phyloP scores from a whole-genome alignment of 2,329 filamentous ascomycete genomes.

The Penicillium sp. region DNA sequence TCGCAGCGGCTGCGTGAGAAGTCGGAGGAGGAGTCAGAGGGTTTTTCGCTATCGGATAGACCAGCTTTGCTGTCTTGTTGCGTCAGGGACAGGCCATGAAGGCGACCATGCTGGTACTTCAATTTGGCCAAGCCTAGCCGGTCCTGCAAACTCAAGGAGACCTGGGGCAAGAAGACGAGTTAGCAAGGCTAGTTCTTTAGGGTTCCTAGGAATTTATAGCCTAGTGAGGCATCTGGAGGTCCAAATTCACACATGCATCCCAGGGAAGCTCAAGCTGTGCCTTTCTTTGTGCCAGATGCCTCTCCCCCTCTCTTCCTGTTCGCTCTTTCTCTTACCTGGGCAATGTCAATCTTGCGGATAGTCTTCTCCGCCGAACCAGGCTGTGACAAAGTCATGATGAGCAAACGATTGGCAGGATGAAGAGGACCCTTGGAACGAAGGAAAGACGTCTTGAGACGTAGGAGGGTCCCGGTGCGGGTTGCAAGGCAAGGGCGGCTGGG shows the following conservation, averaged over 20 bases:
- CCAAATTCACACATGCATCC: slow-evolving; percentile 1
- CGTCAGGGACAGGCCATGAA: slow-evolving; percentile 73
- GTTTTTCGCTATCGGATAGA: slow-evolving; percentile 64
- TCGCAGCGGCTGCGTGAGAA: slow-evolving; percentile 61
- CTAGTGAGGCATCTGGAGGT: neutral
- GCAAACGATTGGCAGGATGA: slow-evolving; percentile 27
- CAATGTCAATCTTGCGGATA: slow-evolving; percentile 43
- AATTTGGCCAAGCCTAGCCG: slow-evolving; percentile 93
- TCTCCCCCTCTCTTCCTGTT: slow-evolving; percentile 1
- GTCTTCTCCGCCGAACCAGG: slow-evolving; percentile 38
- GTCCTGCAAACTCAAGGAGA: slow-evolving; percentile 88
- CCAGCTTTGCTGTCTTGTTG: slow-evolving; percentile 70
- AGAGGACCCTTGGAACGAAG: slow-evolving; percentile 6
- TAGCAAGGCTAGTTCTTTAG: no score
- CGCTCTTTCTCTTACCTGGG: slow-evolving; percentile 37
- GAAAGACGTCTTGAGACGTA: slow-evolving; percentile 9
- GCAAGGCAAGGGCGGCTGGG: slow-evolving; percentile 23
- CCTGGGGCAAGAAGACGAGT: slow-evolving; percentile 58
- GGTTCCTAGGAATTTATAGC: neutral
- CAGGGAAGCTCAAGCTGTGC: no score
- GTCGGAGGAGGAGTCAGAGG: slow-evolving; percentile 84
- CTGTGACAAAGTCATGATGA: slow-evolving; percentile 33
- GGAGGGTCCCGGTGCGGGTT: slow-evolving; percentile 13
- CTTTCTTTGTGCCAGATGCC: neutral
- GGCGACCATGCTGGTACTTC: slow-evolving; percentile 94